Evolutionary conservation across 2,329 filamentous ascomycete genomes (phyloP).

Genomic region (Beauveria scarabaeidicola): DNA sequence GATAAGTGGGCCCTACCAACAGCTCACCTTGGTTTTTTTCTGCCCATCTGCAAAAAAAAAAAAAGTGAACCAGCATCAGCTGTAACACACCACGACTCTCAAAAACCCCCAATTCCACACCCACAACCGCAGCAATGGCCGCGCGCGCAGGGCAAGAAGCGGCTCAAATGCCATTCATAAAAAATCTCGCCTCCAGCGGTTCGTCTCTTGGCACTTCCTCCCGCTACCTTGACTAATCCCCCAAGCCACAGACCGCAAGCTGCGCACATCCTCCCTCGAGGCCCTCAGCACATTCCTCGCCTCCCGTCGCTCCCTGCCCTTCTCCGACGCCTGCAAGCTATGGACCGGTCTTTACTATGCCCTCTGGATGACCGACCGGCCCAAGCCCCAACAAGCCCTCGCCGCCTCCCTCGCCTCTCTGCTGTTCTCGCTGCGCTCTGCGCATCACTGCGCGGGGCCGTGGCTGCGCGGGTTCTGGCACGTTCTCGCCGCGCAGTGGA

Average conservation of each 20-base stretch:
- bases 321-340: slow-evolving; percentile 72
- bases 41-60: slow-evolving; percentile 9
- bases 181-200: slow-evolving; percentile 80
- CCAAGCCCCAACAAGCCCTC: slow-evolving; percentile 77
- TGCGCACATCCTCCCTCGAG: slow-evolving; percentile 66
- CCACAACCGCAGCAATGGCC: slow-evolving; percentile 25
- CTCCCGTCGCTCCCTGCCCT: slow-evolving; percentile 48
- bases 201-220: slow-evolving; percentile 22
- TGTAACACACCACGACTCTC: neutral
- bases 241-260: slow-evolving; percentile 59
- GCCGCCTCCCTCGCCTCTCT: slow-evolving; percentile 69
- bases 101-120: neutral
- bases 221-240: slow-evolving; percentile 2
- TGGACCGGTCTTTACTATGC: slow-evolving; percentile 95
- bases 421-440: slow-evolving; percentile 39
- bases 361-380: slow-evolving; percentile 89
- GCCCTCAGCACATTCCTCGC: slow-evolving; percentile 73
- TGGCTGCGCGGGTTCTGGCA: slow-evolving; percentile 63
- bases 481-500: slow-evolving; percentile 62
- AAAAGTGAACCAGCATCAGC: neutral
- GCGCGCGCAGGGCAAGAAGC: slow-evolving; percentile 26
- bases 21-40: slow-evolving; percentile 14
- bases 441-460: slow-evolving; percentile 28
- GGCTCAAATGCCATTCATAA: slow-evolving; percentile 63
- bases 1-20: neutral